A percentile compares a stretch with the other conserved stretches of the same genome.
Conservation (phyloP, 2,329 filamentous ascomycete genomes). For the Aspergillus tamarii region DNA sequence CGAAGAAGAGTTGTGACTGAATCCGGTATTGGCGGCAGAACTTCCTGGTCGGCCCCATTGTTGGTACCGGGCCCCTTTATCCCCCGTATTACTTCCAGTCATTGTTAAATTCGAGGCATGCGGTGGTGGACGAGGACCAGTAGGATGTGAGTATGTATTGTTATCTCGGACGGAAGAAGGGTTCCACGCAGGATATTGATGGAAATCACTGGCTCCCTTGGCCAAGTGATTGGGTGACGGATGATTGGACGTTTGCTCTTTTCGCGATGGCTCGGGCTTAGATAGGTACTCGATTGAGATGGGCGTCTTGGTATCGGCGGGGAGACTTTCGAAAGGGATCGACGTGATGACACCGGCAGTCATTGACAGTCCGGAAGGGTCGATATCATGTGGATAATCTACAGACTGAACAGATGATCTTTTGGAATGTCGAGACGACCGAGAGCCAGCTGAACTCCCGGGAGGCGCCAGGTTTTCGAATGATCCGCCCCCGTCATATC, state of each 20-base stretch:
- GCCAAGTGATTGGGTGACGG: constrained; percentile 82
- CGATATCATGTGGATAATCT: constrained; percentile 67
- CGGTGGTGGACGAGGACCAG: constrained; percentile 64
- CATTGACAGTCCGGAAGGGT: constrained; percentile 66
- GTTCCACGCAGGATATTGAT: constrained; percentile 82
- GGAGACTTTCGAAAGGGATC: constrained; percentile 79
- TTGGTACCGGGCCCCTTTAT: constrained; percentile 71
- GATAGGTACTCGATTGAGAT: constrained; percentile 74
- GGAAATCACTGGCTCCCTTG: constrained; percentile 75
- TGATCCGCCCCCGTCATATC: constrained; percentile 61
- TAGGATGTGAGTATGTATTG: constrained; percentile 59
- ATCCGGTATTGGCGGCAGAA: constrained; percentile 56
- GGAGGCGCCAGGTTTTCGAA: constrained; percentile 65
- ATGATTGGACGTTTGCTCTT: constrained; percentile 79
- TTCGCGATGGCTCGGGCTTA: constrained; percentile 63
- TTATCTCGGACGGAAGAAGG: constrained; percentile 53
- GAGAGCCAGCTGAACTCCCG: constrained; percentile 65
- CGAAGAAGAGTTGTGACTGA: constrained; percentile 63
- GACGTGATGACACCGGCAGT: constrained; percentile 82
- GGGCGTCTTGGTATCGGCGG: constrained; percentile 68
- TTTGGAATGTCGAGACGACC: constrained; percentile 72
- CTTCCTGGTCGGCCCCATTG: constrained; percentile 71
- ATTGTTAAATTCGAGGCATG: constrained; percentile 61
- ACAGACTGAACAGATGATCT: constrained; percentile 73
- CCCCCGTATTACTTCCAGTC: constrained; percentile 72